Conservation (phyloP, 2,329 filamentous ascomycete genomes). For the Didymosphaeria variabile region DNA sequence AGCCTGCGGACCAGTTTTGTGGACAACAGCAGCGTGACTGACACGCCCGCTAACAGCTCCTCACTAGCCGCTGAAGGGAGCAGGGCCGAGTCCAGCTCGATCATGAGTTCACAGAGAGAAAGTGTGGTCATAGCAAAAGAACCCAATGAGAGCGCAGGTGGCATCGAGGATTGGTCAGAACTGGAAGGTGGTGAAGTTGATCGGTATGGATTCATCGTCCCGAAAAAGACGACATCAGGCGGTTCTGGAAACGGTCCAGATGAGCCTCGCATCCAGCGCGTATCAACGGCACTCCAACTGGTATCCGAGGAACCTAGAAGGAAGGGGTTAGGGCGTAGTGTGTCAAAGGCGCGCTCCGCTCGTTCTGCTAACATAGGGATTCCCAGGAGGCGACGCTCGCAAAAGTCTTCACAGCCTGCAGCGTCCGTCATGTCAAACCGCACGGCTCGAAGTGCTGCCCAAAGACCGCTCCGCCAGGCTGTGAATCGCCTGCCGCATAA, state of each 20-base stretch:
- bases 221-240: conserved; percentile 49
- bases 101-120: conserved; percentile 38
- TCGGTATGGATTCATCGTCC: conserved; percentile 71
- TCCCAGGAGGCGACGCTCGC: conserved; percentile 51
- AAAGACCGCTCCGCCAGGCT: conserved; percentile 59
- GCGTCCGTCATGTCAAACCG: conserved; percentile 48
- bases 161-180: conserved; percentile 72
- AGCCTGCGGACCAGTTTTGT: conserved; percentile 32
- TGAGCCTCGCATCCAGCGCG: conserved; percentile 60
- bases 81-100: conserved; percentile 39
- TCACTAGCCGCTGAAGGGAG: conserved; percentile 38
- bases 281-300: conserved; percentile 67
- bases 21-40: conserved; percentile 34
- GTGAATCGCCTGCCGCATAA: conserved; percentile 64
- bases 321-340: conserved; percentile 60
- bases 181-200: conserved; percentile 68
- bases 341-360: conserved; percentile 58
- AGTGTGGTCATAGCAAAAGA: conserved; percentile 57
- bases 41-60: conserved; percentile 38
- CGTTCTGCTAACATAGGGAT: conserved; percentile 50
- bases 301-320: conserved; percentile 65
- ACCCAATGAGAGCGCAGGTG: conserved; percentile 66
- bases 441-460: conserved; percentile 49
- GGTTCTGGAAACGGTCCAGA: conserved; percentile 41
- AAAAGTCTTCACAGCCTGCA: conserved; percentile 55